Evolutionary conservation across 2,329 filamentous ascomycete genomes (phyloP).

Genomic region (Fonsecaea pugnacius): DNA sequence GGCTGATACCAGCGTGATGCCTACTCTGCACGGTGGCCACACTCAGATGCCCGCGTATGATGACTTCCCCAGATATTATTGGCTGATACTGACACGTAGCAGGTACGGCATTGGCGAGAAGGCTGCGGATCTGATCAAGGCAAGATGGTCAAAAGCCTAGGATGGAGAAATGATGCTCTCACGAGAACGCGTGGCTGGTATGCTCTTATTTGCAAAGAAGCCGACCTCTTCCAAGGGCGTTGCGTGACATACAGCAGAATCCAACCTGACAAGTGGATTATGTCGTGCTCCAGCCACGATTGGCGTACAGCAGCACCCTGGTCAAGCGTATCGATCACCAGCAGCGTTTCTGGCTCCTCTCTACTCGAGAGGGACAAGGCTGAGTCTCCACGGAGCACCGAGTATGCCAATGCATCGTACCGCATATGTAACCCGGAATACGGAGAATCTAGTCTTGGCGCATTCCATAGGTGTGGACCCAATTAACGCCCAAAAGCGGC

Average conservation of each 20-base stretch:
- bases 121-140: slow-evolving; percentile 57
- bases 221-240: neutral
- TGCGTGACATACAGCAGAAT: neutral
- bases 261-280: neutral
- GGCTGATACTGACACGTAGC: slow-evolving; percentile 12
- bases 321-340: no score
- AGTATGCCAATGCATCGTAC: no score
- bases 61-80: neutral
- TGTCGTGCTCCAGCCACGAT: no score
- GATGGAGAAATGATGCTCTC: neutral
- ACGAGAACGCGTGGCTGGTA: neutral
- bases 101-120: slow-evolving; percentile 62
- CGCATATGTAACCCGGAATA: no score
- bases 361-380: neutral
- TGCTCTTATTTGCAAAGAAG: neutral
- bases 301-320: no score
- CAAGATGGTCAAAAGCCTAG: slow-evolving; percentile 33
- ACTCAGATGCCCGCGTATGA: slow-evolving; percentile 60
- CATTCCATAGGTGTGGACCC: no score
- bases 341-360: no score
- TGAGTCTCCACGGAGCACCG: neutral
- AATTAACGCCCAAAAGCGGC: no score
- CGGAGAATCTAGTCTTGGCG: no score
- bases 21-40: slow-evolving; percentile 55
- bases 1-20: slow-evolving; percentile 60